These are phyloP conservation scores for Cyclostephanos tholiformis DNA, from an alignment of 108 stramenopile species.

Conservation along the genomic window DNA sequence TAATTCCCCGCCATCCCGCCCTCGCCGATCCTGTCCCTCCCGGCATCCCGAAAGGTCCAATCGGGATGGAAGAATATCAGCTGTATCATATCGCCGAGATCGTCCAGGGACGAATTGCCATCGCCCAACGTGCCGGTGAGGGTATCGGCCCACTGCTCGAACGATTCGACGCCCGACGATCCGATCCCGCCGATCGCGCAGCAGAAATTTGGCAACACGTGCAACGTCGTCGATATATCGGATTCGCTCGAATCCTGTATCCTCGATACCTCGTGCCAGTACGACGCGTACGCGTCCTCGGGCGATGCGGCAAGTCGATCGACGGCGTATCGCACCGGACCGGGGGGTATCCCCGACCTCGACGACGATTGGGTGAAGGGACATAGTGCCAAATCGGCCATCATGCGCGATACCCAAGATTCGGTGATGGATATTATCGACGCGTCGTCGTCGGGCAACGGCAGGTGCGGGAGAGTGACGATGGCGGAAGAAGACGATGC, in stretches of 20 bases:
- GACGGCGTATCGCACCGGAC: slow-evolving; percentile 85
- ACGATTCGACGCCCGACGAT: slow-evolving; percentile 83
- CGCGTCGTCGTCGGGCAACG: slow-evolving; percentile 72
- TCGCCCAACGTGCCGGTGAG: slow-evolving; percentile 88
- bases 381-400: slow-evolving; percentile 93
- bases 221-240: slow-evolving; percentile 83
- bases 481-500: no score
- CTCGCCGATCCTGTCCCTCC: slow-evolving; percentile 83
- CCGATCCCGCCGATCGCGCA: no score
- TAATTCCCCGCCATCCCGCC: slow-evolving; percentile 89
- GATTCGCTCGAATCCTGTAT: slow-evolving; percentile 69
- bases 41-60: slow-evolving; percentile 93
- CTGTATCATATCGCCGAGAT: slow-evolving; percentile 83
- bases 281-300: slow-evolving; percentile 89
- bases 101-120: slow-evolving; percentile 27
- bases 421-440: slow-evolving; percentile 62
- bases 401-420: slow-evolving; percentile 80
- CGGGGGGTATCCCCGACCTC: slow-evolving; percentile 87
- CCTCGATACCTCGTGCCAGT: slow-evolving; percentile 89
- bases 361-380: slow-evolving; percentile 88
- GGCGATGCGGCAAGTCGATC: slow-evolving; percentile 63
- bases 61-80: slow-evolving; percentile 97
- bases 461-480: slow-evolving; percentile 5
- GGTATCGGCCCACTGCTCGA: slow-evolving; percentile 88
- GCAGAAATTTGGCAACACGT: slow-evolving; percentile 87